Conservation (phyloP, 805 yeast genomes). For the Candida coquimbonensis region DNA sequence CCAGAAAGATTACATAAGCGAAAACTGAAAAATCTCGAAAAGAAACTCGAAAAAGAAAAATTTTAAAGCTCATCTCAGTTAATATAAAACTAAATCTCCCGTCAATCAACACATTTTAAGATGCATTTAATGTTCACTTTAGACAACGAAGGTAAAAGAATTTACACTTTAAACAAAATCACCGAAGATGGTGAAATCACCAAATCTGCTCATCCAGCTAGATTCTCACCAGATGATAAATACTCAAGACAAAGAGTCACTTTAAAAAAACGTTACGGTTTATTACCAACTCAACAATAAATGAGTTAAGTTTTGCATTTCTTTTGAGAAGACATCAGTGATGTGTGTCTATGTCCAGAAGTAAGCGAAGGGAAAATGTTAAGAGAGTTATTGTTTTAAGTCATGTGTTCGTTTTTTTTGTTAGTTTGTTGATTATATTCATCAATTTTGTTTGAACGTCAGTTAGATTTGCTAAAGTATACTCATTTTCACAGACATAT, state of each 20-base stretch:
- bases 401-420: too few species aligned
- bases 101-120: conserved; percentile 13
- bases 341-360: too few species aligned
- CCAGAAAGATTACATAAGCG: not conserved
- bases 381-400: too few species aligned
- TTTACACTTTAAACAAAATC: conserved; percentile 81
- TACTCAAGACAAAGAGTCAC: conserved; percentile 99
- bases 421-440: too few species aligned
- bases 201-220: conserved; percentile 98
- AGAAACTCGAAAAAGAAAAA: not conserved
- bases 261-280: conserved; percentile 84
- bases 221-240: conserved; percentile 99
- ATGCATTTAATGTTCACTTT: conserved; percentile 99
- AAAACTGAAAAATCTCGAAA: not conserved
- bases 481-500: too few species aligned
- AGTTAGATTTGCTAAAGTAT: too few species aligned
- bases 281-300: conserved; percentile 77
- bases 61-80: conserved; percentile 3
- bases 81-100: not conserved
- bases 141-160: conserved; percentile 91
- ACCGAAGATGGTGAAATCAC: conserved; percentile 90
- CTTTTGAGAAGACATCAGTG: too few species aligned
- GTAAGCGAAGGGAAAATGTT: too few species aligned
- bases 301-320: not conserved
- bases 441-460: too few species aligned